phyloP scores from a whole-genome alignment of 306 rosid genomes.

The Rosa chinensis region DNA sequence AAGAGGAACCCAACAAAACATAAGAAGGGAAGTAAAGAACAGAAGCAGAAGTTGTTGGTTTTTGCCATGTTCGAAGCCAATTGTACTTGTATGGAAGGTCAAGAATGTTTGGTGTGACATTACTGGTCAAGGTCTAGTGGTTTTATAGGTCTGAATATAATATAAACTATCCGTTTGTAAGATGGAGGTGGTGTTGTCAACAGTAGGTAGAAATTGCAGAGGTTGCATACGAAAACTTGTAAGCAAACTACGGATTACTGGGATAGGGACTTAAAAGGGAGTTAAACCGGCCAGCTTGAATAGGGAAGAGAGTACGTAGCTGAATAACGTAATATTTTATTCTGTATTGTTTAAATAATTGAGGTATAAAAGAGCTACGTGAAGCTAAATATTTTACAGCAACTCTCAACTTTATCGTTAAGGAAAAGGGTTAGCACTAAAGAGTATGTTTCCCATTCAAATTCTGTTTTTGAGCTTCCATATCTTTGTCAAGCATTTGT shows the following conservation, averaged over 20 bases:
- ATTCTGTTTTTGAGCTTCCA: neutral
- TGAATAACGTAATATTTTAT: neutral
- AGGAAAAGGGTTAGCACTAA: too few species aligned
- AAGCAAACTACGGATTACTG: conserved; percentile 1
- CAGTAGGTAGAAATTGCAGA: neutral
- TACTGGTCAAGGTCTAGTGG: neutral
- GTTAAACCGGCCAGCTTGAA: neutral
- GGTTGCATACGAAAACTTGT: neutral
- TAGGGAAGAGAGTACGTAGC: neutral
- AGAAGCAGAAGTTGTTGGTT: neutral
- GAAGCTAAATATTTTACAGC: neutral
- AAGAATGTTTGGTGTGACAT: neutral
- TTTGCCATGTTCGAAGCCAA: conserved; percentile 12
- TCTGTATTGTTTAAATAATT: too few species aligned
- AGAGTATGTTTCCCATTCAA: neutral
- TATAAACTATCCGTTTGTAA: neutral
- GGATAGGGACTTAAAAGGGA: neutral
- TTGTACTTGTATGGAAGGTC: neutral
- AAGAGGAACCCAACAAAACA: neutral
- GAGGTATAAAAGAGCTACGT: conserved; percentile 1
- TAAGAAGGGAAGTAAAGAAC: neutral
- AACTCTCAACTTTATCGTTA: neutral
- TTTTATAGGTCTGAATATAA: conserved; percentile 2
- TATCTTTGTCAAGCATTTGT: too few species aligned
- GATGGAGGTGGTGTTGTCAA: conserved; percentile 15